Evolutionary conservation across 306 rosid genomes (phyloP).

Genomic region (Herpetospermum pedunculosum): DNA sequence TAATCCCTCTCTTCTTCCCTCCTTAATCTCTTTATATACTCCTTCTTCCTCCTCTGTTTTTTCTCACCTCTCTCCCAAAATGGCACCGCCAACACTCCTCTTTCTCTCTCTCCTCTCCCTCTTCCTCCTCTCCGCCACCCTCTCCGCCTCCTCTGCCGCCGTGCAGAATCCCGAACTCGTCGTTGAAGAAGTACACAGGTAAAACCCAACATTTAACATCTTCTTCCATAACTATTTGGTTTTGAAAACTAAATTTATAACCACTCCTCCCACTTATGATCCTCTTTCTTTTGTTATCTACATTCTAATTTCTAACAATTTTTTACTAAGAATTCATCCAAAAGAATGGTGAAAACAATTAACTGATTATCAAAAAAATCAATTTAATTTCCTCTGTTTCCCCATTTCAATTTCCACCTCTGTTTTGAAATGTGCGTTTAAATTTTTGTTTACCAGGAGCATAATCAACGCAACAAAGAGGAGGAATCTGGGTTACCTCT

Average conservation of each 20-base stretch:
- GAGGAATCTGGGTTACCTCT: constrained; percentile 68
- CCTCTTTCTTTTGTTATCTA: no score
- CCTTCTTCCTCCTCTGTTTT: constrained; percentile 9
- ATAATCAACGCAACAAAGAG: constrained; percentile 50
- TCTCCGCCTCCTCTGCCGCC: background rate
- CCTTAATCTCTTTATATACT: constrained; percentile 49
- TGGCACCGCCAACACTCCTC: constrained; percentile 10
- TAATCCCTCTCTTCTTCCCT: constrained; percentile 15
- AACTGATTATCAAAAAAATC: no score
- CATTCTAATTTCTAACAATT: no score
- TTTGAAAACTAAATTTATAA: no score
- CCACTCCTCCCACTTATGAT: no score
- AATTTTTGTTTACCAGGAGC: constrained; percentile 24
- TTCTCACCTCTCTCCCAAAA: background rate
- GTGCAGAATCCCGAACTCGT: constrained; percentile 50
- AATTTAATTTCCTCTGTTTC: background rate
- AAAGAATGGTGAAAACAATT: no score
- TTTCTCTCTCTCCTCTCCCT: background rate
- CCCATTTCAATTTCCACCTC: background rate
- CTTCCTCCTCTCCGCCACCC: constrained; percentile 24
- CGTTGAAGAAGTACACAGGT: constrained; percentile 61
- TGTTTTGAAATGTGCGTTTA: background rate
- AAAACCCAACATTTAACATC: background rate
- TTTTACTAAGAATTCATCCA: no score
- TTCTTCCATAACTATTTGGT: no score